Percentiles rank a stretch among this genome's conserved stretches.
Evolutionary conservation across 768 basidiomycete species (phyloP).

Genomic region (Serpula lacrymans): DNA sequence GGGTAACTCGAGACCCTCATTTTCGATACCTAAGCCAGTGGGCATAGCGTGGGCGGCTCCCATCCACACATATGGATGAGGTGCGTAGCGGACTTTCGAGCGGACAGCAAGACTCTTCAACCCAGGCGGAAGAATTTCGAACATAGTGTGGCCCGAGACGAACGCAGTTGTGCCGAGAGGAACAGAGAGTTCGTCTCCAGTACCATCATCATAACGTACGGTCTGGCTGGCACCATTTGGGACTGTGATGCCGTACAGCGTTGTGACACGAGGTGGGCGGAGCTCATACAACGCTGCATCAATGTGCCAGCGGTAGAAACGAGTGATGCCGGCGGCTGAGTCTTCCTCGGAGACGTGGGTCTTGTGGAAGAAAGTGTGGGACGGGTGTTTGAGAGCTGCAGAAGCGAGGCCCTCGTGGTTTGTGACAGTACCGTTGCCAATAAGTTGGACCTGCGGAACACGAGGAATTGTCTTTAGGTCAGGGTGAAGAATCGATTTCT

Average conservation of each 20-base stretch:
- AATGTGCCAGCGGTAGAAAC: conserved; percentile 92
- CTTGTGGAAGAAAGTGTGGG: conserved; percentile 86
- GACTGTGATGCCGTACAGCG: conserved; percentile 74
- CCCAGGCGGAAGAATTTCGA: conserved; percentile 66
- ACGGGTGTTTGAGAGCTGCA: conserved; percentile 81
- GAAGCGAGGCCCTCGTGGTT: conserved; percentile 77
- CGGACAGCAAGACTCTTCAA: conserved; percentile 81
- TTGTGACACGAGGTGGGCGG: conserved; percentile 79
- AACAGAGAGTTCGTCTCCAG: conserved; percentile 77
- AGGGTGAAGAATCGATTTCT: conserved; percentile 81
- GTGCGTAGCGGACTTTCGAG: conserved; percentile 70
- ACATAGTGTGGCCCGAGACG: conserved; percentile 79
- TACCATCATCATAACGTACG: conserved; percentile 81
- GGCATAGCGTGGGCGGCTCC: conserved; percentile 66
- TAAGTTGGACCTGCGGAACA: conserved; percentile 87
- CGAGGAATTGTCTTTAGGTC: conserved; percentile 90
- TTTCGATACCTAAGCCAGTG: conserved; percentile 81
- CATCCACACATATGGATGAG: conserved; percentile 94
- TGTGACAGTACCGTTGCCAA: conserved; percentile 81
- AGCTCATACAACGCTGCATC: conserved; percentile 82
- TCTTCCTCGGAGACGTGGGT: conserved; percentile 70
- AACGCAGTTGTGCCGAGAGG: conserved; percentile 88
- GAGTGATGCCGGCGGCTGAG: conserved; percentile 71
- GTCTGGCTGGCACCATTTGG: conserved; percentile 64
- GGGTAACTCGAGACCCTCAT: conserved; percentile 69